Evolutionary conservation across 2,329 filamentous ascomycete species (phyloP).

Genomic region (Cladosporium velox): DNA sequence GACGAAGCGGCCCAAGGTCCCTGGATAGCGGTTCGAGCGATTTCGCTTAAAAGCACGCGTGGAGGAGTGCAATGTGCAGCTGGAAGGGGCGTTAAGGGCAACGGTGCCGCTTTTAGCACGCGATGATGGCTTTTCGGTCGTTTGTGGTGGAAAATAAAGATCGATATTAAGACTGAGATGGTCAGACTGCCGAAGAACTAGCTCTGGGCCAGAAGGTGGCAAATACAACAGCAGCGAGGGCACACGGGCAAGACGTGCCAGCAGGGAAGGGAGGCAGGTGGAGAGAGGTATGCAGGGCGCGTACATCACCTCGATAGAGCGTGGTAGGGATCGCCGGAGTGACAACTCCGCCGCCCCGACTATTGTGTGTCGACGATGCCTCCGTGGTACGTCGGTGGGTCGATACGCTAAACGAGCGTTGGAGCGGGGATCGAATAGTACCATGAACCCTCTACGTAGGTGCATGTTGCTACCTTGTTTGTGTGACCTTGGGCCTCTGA

Average conservation of each 20-base stretch:
- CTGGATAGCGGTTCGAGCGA: not conserved
- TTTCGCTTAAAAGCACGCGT: not conserved
- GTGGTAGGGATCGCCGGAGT: not conserved
- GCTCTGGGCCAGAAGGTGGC: not conserved
- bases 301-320: not conserved
- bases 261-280: not conserved
- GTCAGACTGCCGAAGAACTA: not conserved
- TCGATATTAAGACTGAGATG: not conserved
- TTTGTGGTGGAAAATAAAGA: not conserved
- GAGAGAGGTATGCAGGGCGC: not conserved
- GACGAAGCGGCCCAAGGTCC: not conserved
- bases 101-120: not conserved
- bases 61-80: not conserved
- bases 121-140: not conserved
- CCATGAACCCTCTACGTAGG: not conserved
- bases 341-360: not conserved
- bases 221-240: not conserved
- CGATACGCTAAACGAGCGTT: not conserved
- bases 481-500: not conserved
- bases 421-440: conserved; percentile 1
- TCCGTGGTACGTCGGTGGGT: not conserved
- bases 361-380: not conserved
- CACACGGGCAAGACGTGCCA: not conserved
- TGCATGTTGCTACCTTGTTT: not conserved
- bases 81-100: not conserved